These are phyloP conservation scores for Exobasidium cylindrosporum DNA, from an alignment of 1,284 basidiomycete species.

Conservation along the genomic window DNA sequence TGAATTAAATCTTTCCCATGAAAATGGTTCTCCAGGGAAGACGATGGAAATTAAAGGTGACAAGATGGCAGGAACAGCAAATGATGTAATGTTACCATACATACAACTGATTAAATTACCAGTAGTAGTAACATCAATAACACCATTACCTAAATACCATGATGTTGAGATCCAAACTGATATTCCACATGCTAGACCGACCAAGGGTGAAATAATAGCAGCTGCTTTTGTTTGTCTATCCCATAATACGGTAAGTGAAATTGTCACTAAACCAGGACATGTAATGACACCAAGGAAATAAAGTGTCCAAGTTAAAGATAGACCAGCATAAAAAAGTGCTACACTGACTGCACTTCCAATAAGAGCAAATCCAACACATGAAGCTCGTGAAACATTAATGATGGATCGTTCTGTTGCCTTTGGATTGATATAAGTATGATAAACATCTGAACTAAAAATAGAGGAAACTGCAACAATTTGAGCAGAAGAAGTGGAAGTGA, in stretches of 20 bases:
- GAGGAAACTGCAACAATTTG: conserved; percentile 44
- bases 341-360: conserved; percentile 31
- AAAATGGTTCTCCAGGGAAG: conserved; percentile 18
- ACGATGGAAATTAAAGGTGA: conserved; percentile 17
- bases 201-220: conserved; percentile 24
- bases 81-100: conserved; percentile 44
- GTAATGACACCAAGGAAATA: conserved; percentile 36
- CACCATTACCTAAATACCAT: conserved; percentile 20
- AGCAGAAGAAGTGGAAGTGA: conserved; percentile 40
- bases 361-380: conserved; percentile 43
- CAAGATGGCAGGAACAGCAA: conserved; percentile 27
- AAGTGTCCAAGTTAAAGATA: conserved; percentile 43
- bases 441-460: conserved; percentile 41
- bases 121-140: conserved; percentile 26
- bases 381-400: conserved; percentile 30
- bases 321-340: conserved; percentile 39
- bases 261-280: conserved; percentile 21
- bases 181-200: conserved; percentile 22
- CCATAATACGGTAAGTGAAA: conserved; percentile 46
- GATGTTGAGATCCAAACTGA: conserved; percentile 21
- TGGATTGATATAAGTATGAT: conserved; percentile 40
- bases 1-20: conserved; percentile 28
- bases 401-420: conserved; percentile 30
- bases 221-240: conserved; percentile 34
- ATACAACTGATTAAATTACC: conserved; percentile 33